Base-by-base conservation (phyloP, 2,329 filamentous ascomycete genomes). In the Trichophyton rubrum region DNA sequence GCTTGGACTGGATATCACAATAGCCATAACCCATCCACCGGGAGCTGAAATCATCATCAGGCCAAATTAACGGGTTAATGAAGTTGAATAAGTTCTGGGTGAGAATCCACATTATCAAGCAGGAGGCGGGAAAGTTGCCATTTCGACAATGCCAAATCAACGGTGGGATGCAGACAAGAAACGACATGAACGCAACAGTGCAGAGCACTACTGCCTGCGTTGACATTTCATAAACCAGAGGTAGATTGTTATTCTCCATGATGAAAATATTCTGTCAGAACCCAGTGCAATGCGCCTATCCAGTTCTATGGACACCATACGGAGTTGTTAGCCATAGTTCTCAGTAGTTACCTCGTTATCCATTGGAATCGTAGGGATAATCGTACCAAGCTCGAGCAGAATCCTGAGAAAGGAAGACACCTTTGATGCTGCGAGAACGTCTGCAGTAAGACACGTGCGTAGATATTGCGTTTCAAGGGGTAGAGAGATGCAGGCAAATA, bases 31-130 rank as follows among this genome's bases (percentile, higher is more conserved):
- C 86, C 61, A 78, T 70, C 78, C 79, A 88, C 79, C 81, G 84
- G 4, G 72, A 69, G 0, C 67, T 41, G 11, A 80, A 66, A 64
- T 86, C 74, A 64, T 85, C 82, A 6, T 76, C 80, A 0, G 80
- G 78, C 85, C 85, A 89, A 62, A 87, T 78, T 57, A 86, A 69
- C 1, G 84, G 76, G 67, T 88, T 88, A 74, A 83, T 70, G 63
- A 84, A 76, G 64, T 78, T 80, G 68, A 81, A 77, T 59, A 84
- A 60, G 66, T 86, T 85, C 61, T 79, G 69, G n/a, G 84, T 61
- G 24, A 80, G 71, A 59, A 81, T 72, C 77, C 82, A 85, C 58
- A 76, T 67, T 56, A 85, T 78, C 40, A 87, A 74, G 33, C 77
- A 79, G 17, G 78, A 77, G 5, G 83, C 80, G 11, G 83, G 78